phyloP scores from a whole-genome alignment of 148 eudicot genomes.

The Amaranthus hypochondriacus region DNA sequence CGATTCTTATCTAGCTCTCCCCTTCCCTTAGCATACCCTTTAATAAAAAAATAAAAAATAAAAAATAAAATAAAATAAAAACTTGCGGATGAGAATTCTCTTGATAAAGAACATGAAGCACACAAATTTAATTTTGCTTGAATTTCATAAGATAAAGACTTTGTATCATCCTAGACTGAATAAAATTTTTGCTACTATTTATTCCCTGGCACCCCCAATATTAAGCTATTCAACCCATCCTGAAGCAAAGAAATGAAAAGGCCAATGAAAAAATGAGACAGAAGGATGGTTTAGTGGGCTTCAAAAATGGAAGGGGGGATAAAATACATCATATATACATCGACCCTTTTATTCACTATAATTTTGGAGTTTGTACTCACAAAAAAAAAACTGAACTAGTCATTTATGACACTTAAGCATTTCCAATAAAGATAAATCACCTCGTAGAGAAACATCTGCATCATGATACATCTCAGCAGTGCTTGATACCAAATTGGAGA shows the following conservation, averaged over 20 bases:
- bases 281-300: neutral
- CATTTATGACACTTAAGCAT: neutral
- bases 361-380: neutral
- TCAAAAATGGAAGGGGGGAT: neutral
- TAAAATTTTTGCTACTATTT: no score
- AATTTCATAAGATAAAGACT: no score
- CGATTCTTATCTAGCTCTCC: no score
- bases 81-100: no score
- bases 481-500: slow-evolving; percentile 34
- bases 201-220: no score
- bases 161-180: no score
- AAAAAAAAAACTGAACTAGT: neutral
- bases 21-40: no score
- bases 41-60: no score
- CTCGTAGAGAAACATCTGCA: slow-evolving; percentile 44
- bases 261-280: neutral
- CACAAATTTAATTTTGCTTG: no score
- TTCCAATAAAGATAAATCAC: slow-evolving; percentile 31
- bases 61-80: no score
- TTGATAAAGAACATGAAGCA: no score
- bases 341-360: neutral
- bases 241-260: neutral
- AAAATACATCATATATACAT: neutral
- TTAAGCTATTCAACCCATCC: neutral
- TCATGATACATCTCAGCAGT: slow-evolving; percentile 27